Evolutionary conservation across 495 filamentous ascomycete genomes (phyloP), one percentile per base, ranked within the genome.

Genomic region (Aspergillus baeticus): DNA sequence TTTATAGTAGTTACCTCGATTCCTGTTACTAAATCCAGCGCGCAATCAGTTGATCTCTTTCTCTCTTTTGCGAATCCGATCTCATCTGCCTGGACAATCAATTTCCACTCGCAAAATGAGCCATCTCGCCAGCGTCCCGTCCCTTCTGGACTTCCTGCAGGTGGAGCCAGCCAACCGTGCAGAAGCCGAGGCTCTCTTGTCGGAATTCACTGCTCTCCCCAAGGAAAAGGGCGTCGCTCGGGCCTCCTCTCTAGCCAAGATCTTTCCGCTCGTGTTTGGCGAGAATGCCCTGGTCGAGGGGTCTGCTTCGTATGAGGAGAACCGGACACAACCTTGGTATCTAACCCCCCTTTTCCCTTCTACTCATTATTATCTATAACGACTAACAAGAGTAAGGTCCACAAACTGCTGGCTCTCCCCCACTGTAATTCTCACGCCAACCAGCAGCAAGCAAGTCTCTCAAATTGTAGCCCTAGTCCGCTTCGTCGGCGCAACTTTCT

Each of bases 381-480:
- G 1, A 47, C 44, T 47, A 5, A 47, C 47, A n/a, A 36, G 22
- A 5, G 21, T 17, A 42, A n/a, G 15, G 38, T 55, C 53, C 17
- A 46, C 42, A 17, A 55, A 38, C 53, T 55, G 53, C 42, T 55
- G 42, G 41, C 53, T 55, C 41, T 3, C 42, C 31, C 53, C 51
- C 4, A 55, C 31, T n/a, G 53, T 57, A 20, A 57, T 57, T 22
- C 35, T 57, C 14, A 57, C 48, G 34, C 53, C 53, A 6, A 47
- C 29, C 29, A 34, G 41, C 8, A 20, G 18, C 2, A n/a, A 18
- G 1, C 29, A 55, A 15, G 33, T 55, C 15, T 20, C 41, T 1
- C 53, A 55, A 18, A 36, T 47, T 6, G 21, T 54, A 38, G 51
- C 51, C 11, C 51, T 54, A 17, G 7, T 4, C n/a, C 17, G 37